Base-by-base conservation (phyloP, 495 filamentous ascomycete species). In the Trichoderma reesei region DNA sequence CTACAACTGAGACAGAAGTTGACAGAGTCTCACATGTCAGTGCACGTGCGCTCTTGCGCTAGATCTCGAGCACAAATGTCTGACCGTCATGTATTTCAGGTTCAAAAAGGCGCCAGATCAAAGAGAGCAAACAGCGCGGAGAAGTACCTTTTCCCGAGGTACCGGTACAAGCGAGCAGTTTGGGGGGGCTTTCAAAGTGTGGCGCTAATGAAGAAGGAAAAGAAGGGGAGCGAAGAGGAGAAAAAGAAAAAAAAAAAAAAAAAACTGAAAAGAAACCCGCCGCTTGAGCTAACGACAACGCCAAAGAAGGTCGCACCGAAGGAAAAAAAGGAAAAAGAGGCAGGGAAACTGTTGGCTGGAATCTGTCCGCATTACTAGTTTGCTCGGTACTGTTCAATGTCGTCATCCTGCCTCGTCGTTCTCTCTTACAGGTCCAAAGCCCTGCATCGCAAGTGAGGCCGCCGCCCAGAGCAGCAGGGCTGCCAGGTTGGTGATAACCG, bases 271-370 rank as follows among this genome's bases (percentile, higher is more conserved):
- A n/a, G n/a, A n/a, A n/a, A n/a, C n/a, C n/a, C n/a, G n/a, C n/a
- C n/a, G n/a, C n/a, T n/a, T n/a, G n/a, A n/a, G n/a, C n/a, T n/a
- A n/a, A n/a, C n/a, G n/a, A n/a, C n/a, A n/a, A n/a, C n/a, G n/a
- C n/a, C n/a, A n/a, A n/a, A n/a, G n/a, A n/a, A n/a, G n/a, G n/a
- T n/a, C n/a, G n/a, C n/a, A n/a, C n/a, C n/a, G n/a, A n/a, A n/a
- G n/a, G n/a, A n/a, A n/a, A n/a, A n/a, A n/a, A n/a, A n/a, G n/a
- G n/a, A n/a, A n/a, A n/a, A n/a, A n/a, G n/a, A n/a, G n/a, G n/a
- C n/a, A n/a, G n/a, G n/a, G n/a, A n/a, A n/a, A n/a, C n/a, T n/a
- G 51, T 26, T 56, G 51, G 51, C 51, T 33, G 20, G 51, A 56
- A 33, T 56, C 11, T n/a, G 20, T 31, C 16, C 20, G 20, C 3